Base-by-base conservation (phyloP, 768 basidiomycete genomes). In the Kwoniella pini region DNA sequence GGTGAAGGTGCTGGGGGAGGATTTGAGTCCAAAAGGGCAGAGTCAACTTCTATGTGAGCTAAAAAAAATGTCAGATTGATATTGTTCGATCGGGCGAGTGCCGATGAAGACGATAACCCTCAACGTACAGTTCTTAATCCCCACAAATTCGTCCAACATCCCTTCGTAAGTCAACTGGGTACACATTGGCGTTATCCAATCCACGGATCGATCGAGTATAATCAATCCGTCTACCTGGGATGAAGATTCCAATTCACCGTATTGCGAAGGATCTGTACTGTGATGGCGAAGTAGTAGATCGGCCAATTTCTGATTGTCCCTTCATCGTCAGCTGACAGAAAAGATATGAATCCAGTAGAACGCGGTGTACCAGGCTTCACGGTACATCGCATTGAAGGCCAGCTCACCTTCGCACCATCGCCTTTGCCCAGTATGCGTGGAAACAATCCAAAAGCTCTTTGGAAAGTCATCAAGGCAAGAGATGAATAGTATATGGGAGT, bases 111-210 rank as follows among this genome's bases (percentile, higher is more conserved):
- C n/a, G n/a, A n/a, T n/a, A n/a, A n/a, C n/a, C n/a, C n/a, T n/a
- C 21, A 0, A 79, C 87, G 60, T 69, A 91, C 94, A 88, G 71
- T 96, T 92, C 77, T 85, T 88, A 63, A 99, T 87, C 0, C 91
- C 89, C 46, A 96, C 82, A 33, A 91, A 80, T 77, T 99, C 96
- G 72, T 98, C 96, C 31, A 97, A 83, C 48, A 99, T 86, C 19
- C 96, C 96, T 75, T 98, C 89, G 68, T 98, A 98, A 0, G 96
- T 99, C 57, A 98, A 81, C 71, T 98, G 94, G 2, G 96, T 98
- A 45, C 95, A 84, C 51, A 98, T 81, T 1, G 96, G 92, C 0
- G 96, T 96, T 60, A 98, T 86, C 89, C 97, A 89, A 72, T 99
- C 96, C 10, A 89, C 86, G 31, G 87, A 86, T 48, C 96, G 86